Base-by-base conservation (phyloP, 768 basidiomycete genomes). In the Hirschioporus abietinus region DNA sequence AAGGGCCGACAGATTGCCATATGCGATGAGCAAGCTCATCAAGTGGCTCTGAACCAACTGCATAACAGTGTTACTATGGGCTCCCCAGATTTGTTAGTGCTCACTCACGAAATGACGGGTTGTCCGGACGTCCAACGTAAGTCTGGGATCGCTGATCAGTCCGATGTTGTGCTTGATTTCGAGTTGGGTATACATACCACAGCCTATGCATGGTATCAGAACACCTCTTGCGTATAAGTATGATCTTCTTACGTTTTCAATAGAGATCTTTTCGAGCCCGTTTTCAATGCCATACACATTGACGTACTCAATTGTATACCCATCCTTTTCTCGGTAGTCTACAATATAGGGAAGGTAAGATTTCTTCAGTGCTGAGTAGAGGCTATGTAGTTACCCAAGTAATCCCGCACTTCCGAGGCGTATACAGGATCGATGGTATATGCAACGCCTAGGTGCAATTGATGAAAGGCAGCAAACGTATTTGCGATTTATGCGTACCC, bases 311-410 rank as follows among this genome's bases (percentile, higher is more conserved):
- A 90, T 79, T 9, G 93, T 94, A 77, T 97, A 98, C 24, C 96
- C 95, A 71, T 96, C 94, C 92, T 94, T 93, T 80, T 95, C 94
- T 67, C 94, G 83, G 73, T 92, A 87, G 72, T 96, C 94, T 91
- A 65, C 60, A 35, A 15, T 20, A 59, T n/a, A 42, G 66, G 25
- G 76, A 15, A 12, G 60, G 23, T 65, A 59, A 24, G 61, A 34
- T 35, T 65, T 64, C 58, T 59, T 58, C 34, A 57, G 36, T 35
- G 60, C 20, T 1, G 42, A 7, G 36, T 10, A 23, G 24, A 10
- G 18, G 1, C 30, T 8, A n/a, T n/a, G n/a, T n/a, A 60, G 80
- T 68, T 70, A 93, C 95, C 95, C 75, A 97, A 76, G 74, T 96
- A 93, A 60, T 88, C 89, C 63, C 89, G 83, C 8, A 95, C 94